Evolutionary conservation across 768 basidiomycete species (phyloP).

Genomic region (Xerocomellus chrysenteron): DNA sequence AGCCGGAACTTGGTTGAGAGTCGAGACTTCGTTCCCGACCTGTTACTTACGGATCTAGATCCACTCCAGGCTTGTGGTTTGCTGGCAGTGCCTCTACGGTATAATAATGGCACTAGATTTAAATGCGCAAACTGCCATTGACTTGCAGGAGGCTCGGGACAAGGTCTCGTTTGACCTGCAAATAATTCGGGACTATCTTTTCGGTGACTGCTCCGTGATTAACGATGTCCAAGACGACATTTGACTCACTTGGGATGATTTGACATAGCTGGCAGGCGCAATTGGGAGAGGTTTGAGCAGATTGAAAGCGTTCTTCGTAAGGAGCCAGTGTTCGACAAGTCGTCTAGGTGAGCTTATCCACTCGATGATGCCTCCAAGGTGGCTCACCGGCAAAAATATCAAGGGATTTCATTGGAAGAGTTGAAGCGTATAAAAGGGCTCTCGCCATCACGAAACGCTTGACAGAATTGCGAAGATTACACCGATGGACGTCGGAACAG

Average conservation of each 20-base stretch:
- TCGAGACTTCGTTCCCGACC: no score
- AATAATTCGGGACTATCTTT: conserved; percentile 47
- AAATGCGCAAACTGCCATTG: conserved; percentile 48
- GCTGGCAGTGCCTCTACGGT: background rate
- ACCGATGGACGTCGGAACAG: conserved; percentile 54
- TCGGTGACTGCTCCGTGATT: conserved; percentile 39
- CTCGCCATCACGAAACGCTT: conserved; percentile 55
- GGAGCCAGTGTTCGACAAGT: conserved; percentile 63
- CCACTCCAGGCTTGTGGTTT: no score
- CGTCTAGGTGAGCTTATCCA: conserved; percentile 40
- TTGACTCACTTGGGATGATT: background rate
- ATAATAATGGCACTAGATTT: conserved; percentile 22
- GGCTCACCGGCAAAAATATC: background rate
- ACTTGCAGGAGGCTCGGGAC: conserved; percentile 52
- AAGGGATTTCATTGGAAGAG: conserved; percentile 59
- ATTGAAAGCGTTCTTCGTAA: conserved; percentile 47
- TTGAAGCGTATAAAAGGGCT: conserved; percentile 55
- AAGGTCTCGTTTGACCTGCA: conserved; percentile 42
- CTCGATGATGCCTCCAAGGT: background rate
- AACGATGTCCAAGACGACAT: background rate
- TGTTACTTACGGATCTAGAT: no score
- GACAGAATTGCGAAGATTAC: conserved; percentile 54
- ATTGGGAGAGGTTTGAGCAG: conserved; percentile 49
- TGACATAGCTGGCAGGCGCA: conserved; percentile 44
- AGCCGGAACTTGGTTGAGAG: no score